Base-by-base conservation (phyloP, 495 filamentous ascomycete genomes). In the Viridothelium virens region DNA sequence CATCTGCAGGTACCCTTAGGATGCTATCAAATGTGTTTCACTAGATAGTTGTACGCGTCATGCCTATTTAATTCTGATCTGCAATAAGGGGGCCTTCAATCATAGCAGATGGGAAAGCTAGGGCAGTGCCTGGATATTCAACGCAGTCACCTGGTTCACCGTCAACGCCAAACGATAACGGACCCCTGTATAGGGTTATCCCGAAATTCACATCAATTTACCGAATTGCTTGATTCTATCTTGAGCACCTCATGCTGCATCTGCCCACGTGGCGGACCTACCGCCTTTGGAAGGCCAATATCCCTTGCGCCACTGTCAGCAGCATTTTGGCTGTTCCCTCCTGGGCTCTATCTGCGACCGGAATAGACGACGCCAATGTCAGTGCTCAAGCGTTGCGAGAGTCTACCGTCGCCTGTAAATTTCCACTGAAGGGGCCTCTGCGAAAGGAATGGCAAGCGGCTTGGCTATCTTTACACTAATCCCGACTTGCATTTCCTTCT, bases 391-490 rank as follows among this genome's bases (percentile, higher is more conserved):
- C 48, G 5, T n/a, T n/a, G 11, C 48, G 18, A 53, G 7, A n/a
- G 10, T 36, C 36, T 59, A 36, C 31, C 11, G 53, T 10, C 53
- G 53, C 33, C 71, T 67, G 38, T 53, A 61, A 12, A 73, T 62
- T 56, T 74, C 71, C 39, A 74, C 67, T 3, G 63, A 67, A 14
- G 72, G 68, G 36, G 71, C 69, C 38, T 74, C 72, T 33, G 72
- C 72, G 44, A 69, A 73, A 0, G 67, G 56, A 31, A 74, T 70
- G 2, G 72, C 72, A 31, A 63, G 50, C 18, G 72, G 72, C 56
- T 74, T 74, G 62, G 69, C 67, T 31, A 87, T 75, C 77, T 44
- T 63, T 44, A 68, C 80, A 80, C 9, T 74, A 59, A 36, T 36
- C n/a, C 53, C 53, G 5, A 59, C 31, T 14, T 59, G 25, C 7